phyloP scores from a whole-genome alignment of 805 yeast species.

The Metschnikowia borealis region DNA sequence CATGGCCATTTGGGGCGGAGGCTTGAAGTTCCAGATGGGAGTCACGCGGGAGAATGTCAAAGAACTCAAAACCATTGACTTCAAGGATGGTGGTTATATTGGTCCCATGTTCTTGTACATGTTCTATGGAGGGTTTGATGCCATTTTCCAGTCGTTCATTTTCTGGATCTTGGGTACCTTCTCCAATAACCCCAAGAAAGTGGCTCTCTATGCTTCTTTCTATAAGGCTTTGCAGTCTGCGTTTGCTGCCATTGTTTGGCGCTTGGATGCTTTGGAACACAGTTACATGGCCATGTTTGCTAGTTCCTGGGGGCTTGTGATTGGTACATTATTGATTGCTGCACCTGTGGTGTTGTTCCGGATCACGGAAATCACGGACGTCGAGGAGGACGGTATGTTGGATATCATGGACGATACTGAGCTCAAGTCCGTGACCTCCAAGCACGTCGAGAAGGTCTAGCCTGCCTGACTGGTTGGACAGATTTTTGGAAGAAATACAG shows the following conservation, averaged over 20 bases:
- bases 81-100: constrained; percentile 42
- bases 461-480: too few relatives aligned
- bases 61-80: constrained; percentile 38
- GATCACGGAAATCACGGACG: constrained; percentile 42
- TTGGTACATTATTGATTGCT: constrained; percentile 47
- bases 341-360: constrained; percentile 42
- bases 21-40: constrained; percentile 43
- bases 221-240: constrained; percentile 64
- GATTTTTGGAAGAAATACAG: too few relatives aligned
- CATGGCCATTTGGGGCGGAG: constrained; percentile 58
- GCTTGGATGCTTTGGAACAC: constrained; percentile 43
- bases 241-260: constrained; percentile 60
- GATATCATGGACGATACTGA: constrained; percentile 23
- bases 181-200: constrained; percentile 53
- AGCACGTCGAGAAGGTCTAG: constrained; percentile 7
- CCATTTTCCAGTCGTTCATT: constrained; percentile 54
- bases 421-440: constrained; percentile 23
- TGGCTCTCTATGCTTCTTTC: constrained; percentile 55
- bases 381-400: constrained; percentile 29
- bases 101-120: constrained; percentile 62
- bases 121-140: constrained; percentile 58
- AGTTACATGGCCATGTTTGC: constrained; percentile 43
- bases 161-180: constrained; percentile 60
- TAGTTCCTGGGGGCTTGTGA: constrained; percentile 49
- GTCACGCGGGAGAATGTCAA: constrained; percentile 36